Base-by-base conservation (phyloP, 2,329 filamentous ascomycete species). In the Chaetomiaceae sp. region DNA sequence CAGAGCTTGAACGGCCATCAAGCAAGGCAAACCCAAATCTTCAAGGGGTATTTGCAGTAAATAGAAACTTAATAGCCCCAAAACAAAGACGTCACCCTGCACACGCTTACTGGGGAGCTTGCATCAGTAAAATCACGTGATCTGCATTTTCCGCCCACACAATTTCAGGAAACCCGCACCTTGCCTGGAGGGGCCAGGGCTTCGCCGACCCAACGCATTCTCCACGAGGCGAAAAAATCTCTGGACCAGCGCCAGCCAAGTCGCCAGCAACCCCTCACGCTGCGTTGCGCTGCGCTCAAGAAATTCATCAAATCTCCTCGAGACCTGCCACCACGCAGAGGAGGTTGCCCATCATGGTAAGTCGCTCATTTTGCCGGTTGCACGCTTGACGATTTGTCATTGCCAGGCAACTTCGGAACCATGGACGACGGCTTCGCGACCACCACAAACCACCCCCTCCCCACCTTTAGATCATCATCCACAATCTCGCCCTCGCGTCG, bases 311-410 rank as follows among this genome's bases (percentile, higher is more conserved):
- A 65, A 66, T 64, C 57, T 69, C 67, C 68, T 65, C 66, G 63
- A 67, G 58, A 64, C 63, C 56, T 67, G 66, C 63, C 44, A 60
- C 58, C 53, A 56, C 65, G 62, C 61, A 72, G 73, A 74, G 69
- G 72, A 75, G 70, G 66, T 75, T 72, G 73, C 74, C 74, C 74
- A 77, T 66, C 66, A 77, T 77, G 66, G 74, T 70, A 60, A 50
- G 66, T 65, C 10, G 17, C 21, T 16, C n/a, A 8, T 33, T 27
- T 27, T 35, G 5, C 3, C 17, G 31, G 44, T n/a, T 39, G 41
- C 25, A n/a, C 31, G 17, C 14, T 30, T 38, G n/a, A 21, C 12
- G 13, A 13, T 35, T 16, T 35, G 8, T 19, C 34, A 39, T 10
- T 27, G 25, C 25, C 30, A 33, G 14, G 14, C 30, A 13, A n/a